Base-by-base conservation (phyloP, 371 early-diverging fungal genomes). In the Mucor sp. region DNA sequence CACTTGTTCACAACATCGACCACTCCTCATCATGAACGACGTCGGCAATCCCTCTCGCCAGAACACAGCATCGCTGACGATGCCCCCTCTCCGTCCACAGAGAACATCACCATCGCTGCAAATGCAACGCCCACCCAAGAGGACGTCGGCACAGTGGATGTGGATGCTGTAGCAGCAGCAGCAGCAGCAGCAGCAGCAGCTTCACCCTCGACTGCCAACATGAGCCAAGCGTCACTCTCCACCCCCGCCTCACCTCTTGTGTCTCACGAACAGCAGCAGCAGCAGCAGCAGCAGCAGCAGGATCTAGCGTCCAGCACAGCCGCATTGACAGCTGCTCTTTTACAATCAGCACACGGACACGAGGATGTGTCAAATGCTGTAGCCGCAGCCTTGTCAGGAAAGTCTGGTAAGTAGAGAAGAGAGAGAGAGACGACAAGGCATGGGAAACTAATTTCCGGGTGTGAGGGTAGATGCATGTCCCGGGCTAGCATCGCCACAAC, bases 1-100 rank as follows among this genome's bases (percentile, higher is more conserved):
- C 80, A 79, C 69, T 63, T 74, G 9, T 79, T 79, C 58, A 70
- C 74, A 50, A 56, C 76, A 7, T 69, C 73, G 53, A 48, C 68
- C 6, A n/a, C 58, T 50, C 65, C 62, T 25, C 53, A 66, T 28
- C 28, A 60, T 33, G 32, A 43, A 43, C 35, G 65, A 47, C 55
- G 39, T 25, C 50, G 50, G 4, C 50, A 50, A 25, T 50, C 50
- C 12, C 50, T 8, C 50, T 50, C 50, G 12, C 58, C 65, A 27
- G 59, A 60, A n/a, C 44, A 58, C 3, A n/a, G 59, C 25, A 61
- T 65, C 19, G 60, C 64, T n/a, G 63, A 69, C 12, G 71, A 62
- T 35, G 71, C 71, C 6, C 21, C 67, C 32, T 67, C 64, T 17
- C 23, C 65, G 58, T 55, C 61, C 15, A 37, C 43, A 30, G 48